phyloP scores from a whole-genome alignment of 805 yeast genomes.

The Pichia californica region DNA sequence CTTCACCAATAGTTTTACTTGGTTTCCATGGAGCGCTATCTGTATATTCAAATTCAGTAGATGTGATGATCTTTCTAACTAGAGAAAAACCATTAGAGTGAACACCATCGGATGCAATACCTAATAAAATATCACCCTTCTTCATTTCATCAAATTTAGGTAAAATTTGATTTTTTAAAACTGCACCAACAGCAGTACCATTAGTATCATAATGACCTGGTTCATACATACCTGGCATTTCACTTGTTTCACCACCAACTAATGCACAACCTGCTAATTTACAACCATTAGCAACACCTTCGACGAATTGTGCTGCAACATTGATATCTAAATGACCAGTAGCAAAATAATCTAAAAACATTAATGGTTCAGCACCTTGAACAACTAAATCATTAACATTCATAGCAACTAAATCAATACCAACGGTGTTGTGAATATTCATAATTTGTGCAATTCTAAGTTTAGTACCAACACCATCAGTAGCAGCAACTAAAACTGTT shows the following conservation, averaged over 20 bases:
- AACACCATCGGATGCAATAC: slow-evolving; percentile 84
- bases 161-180: slow-evolving; percentile 61
- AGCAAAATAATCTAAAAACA: slow-evolving; percentile 94
- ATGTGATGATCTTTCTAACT: slow-evolving; percentile 85
- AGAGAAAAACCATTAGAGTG: slow-evolving; percentile 97
- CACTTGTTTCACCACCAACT: slow-evolving; percentile 98
- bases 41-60: slow-evolving; percentile 61
- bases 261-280: slow-evolving; percentile 92
- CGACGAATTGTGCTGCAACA: slow-evolving; percentile 81
- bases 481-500: slow-evolving; percentile 89
- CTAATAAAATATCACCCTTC: slow-evolving; percentile 77
- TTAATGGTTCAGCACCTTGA: slow-evolving; percentile 97
- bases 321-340: slow-evolving; percentile 83
- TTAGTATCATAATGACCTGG: slow-evolving; percentile 96
- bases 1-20: slow-evolving; percentile 72
- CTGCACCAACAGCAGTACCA: slow-evolving; percentile 99
- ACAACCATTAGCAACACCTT: slow-evolving; percentile 97
- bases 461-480: slow-evolving; percentile 99
- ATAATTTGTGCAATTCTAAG: slow-evolving; percentile 88
- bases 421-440: slow-evolving; percentile 92
- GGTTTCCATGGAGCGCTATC: slow-evolving; percentile 83
- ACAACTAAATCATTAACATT: slow-evolving; percentile 96
- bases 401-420: slow-evolving; percentile 98
- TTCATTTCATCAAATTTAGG: slow-evolving; percentile 67
- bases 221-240: slow-evolving; percentile 98